A percentile compares a stretch with the other conserved stretches of the same genome.
These are phyloP conservation scores for Macrolepiota dolichaula DNA, from an alignment of 768 basidiomycete species.

Conservation along the genomic window DNA sequence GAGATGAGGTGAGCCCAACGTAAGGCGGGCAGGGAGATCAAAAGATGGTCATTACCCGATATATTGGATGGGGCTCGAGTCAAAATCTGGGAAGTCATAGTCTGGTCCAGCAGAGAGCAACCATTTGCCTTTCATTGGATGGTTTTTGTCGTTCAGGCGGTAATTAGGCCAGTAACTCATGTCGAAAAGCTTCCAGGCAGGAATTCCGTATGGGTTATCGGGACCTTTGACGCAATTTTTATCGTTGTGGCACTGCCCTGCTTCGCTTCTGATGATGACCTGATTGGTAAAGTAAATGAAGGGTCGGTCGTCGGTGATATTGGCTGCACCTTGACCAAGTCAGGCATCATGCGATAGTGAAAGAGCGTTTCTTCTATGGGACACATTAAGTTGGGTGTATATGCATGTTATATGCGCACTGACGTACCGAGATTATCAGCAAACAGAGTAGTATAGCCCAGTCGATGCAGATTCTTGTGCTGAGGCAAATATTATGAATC, in stretches of 20 bases:
- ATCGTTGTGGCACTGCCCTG: conserved; percentile 23
- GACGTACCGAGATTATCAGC: conserved; percentile 19
- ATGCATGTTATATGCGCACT: not conserved
- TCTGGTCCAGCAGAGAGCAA: conserved; percentile 29
- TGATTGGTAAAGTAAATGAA: conserved; percentile 8
- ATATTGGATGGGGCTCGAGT: conserved; percentile 19
- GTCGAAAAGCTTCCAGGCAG: conserved; percentile 34
- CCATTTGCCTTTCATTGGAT: conserved; percentile 26
- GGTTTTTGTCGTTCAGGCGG: not conserved
- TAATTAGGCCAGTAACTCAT: conserved; percentile 22
- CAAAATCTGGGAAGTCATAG: conserved; percentile 10
- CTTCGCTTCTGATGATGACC: conserved; percentile 24
- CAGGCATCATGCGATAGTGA: conserved; percentile 28
- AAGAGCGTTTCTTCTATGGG: conserved; percentile 20
- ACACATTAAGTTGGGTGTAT: not conserved
- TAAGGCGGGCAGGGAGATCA: conserved; percentile 4
- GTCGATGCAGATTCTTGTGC: conserved; percentile 21
- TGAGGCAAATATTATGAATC: not conserved
- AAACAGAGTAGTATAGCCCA: conserved; percentile 25
- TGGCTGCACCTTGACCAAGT: conserved; percentile 25
- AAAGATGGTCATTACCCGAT: conserved; percentile 17
- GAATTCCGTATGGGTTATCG: conserved; percentile 29
- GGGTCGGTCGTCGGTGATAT: not conserved
- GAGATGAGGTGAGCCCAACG: conserved; percentile 9
- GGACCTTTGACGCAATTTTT: conserved; percentile 24